These are phyloP conservation scores for Combretum micranthum DNA, from an alignment of 345 rosid species.

Conservation along the genomic window DNA sequence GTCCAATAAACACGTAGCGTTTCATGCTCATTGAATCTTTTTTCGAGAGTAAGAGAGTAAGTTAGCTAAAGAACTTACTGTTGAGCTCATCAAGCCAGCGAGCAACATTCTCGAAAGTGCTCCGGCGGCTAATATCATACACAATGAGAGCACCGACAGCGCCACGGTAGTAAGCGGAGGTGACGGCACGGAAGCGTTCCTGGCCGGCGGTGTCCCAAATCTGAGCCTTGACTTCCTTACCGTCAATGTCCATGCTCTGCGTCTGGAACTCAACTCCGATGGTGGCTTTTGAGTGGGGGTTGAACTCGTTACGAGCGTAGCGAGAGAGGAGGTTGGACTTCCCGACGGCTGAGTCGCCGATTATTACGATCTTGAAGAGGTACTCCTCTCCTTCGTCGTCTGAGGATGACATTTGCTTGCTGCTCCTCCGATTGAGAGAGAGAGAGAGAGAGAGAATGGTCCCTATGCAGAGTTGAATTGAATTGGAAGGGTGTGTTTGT, in stretches of 20 bases:
- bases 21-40: too few species aligned
- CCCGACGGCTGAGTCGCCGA: slow-evolving; percentile 96
- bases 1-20: too few species aligned
- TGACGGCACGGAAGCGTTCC: slow-evolving; percentile 90
- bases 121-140: slow-evolving; percentile 67
- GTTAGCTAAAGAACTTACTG: slow-evolving; percentile 37
- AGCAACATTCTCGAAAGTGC: slow-evolving; percentile 68
- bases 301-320: slow-evolving; percentile 89
- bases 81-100: slow-evolving; percentile 91
- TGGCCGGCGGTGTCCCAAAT: slow-evolving; percentile 99
- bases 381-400: slow-evolving; percentile 71
- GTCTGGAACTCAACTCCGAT: slow-evolving; percentile 97
- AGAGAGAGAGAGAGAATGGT: too few species aligned
- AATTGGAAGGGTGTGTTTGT: too few species aligned
- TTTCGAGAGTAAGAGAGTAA: too few species aligned
- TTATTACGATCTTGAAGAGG: slow-evolving; percentile 78
- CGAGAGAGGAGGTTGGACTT: slow-evolving; percentile 86
- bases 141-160: slow-evolving; percentile 90
- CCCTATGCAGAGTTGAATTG: too few species aligned
- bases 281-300: slow-evolving; percentile 81
- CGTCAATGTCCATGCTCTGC: slow-evolving; percentile 76
- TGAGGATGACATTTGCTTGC: slow-evolving; percentile 44
- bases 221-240: slow-evolving; percentile 91
- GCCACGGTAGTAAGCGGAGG: slow-evolving; percentile 91
- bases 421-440: too few species aligned